Percentiles rank a stretch among this genome's conserved stretches.
These are phyloP conservation scores for Hyaloperonospora brassicae DNA, from an alignment of 352 stramenopile species.

Conservation along the genomic window DNA sequence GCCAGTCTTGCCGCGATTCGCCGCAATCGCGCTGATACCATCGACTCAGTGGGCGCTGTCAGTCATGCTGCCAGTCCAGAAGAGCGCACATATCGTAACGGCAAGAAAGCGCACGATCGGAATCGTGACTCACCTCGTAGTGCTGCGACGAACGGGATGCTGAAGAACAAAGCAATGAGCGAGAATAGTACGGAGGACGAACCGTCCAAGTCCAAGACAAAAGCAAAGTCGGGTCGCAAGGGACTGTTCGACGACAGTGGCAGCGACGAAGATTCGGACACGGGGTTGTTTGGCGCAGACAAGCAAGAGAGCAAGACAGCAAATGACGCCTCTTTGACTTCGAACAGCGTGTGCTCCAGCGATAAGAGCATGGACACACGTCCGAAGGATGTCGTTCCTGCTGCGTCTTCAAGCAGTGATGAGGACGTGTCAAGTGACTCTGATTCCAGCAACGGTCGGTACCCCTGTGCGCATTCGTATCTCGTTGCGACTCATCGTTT, in stretches of 20 bases:
- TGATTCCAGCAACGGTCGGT: constrained; percentile 22
- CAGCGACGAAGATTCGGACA: constrained; percentile 45
- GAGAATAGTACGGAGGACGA: constrained; percentile 13
- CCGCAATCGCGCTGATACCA: constrained; percentile 52
- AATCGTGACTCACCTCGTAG: constrained; percentile 68
- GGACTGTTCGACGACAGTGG: constrained; percentile 79
- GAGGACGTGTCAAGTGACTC: constrained; percentile 29
- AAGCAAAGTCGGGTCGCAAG: constrained; percentile 33
- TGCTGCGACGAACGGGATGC: constrained; percentile 65
- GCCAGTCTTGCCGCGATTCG: constrained; percentile 67
- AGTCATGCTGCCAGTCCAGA: constrained; percentile 16
- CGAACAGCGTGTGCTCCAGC: constrained; percentile 16
- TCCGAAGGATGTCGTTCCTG: constrained; percentile 11
- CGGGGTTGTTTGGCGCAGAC: constrained; percentile 37
- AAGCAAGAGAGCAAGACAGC: constrained; percentile 20
- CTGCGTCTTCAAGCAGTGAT: constrained; percentile 16
- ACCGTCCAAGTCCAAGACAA: constrained; percentile 19
- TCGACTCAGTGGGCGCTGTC: constrained; percentile 34
- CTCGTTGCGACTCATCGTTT: constrained; percentile 3
- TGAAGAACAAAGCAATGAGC: constrained; percentile 50
- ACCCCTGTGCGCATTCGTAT: background rate
- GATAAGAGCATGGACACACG: constrained; percentile 17
- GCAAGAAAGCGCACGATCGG: constrained; percentile 32
- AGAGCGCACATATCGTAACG: constrained; percentile 6
- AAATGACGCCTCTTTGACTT: constrained; percentile 6